Base-by-base conservation (phyloP, 352 stramenopile genomes). In the Globisporangium irregulare region DNA sequence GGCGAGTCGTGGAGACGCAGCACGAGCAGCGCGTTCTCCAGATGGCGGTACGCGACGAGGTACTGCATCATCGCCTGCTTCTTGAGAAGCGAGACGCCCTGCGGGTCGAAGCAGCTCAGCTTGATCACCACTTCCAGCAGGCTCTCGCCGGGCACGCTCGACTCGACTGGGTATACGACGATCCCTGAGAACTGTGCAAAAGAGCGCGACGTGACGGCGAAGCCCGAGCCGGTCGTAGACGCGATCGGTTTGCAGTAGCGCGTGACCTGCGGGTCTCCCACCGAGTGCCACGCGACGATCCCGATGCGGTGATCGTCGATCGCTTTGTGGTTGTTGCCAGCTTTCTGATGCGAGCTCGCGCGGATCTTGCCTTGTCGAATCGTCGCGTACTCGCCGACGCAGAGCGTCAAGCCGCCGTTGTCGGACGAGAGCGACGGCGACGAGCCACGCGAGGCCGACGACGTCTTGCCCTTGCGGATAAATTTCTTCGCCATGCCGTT, bases 201-300 rank as follows among this genome's bases (percentile, higher is more conserved):
- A 32, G 83, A 82, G 51, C 83, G 69, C 9, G 73, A 69, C 1
- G 72, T 79, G 55, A 85, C 59, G 0, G 72, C 66, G 60, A 82
- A 84, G 15, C 70, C 70, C 27, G 70, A 51, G 22, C 62, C 38
- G 29, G 64, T 29, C 61, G 32, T 75, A 41, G 59, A 64, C 46
- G 83, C 73, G 25, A 91, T 82, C 6, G 83, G 82, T 55, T 84
- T 82, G 63, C 83, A 91, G 43, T 84, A 84, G 22, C 81, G 70
- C 32, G 81, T 81, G 24, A 91, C 73, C 0, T 82, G 74, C 2
- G 81, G 80, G 68, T 91, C 83, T 50, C 87, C 81, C 24, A 91
- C 71, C n/a, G 83, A 91, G 59, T 91, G 81, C 29, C 79, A 78
- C 67, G 81, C 82, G 62, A 91, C 83, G 72, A 91, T 87, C 4